These are phyloP conservation scores for Hygrocybe punicea DNA, from an alignment of 768 basidiomycete genomes.

Conservation along the genomic window DNA sequence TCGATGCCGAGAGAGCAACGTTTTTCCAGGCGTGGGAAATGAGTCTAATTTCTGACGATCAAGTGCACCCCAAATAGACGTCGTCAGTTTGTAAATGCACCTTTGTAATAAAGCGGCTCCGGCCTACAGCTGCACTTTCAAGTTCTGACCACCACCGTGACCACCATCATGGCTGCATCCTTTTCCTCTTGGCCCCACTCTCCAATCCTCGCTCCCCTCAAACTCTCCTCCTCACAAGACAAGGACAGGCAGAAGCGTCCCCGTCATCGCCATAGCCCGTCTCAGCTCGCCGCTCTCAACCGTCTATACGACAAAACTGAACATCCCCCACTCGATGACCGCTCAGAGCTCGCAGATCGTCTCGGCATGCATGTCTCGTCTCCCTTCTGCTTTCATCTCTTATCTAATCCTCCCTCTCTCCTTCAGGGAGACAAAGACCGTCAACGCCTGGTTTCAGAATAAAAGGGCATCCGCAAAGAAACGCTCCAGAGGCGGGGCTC, in stretches of 20 bases:
- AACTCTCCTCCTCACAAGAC: neutral
- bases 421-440: constrained; percentile 75
- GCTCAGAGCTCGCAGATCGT: constrained; percentile 63
- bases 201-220: constrained; percentile 6
- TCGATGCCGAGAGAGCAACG: neutral
- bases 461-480: constrained; percentile 83
- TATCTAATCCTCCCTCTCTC: constrained; percentile 11
- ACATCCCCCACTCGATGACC: constrained; percentile 67
- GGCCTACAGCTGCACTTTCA: neutral
- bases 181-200: constrained; percentile 12
- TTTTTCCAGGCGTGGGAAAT: neutral
- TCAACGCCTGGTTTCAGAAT: constrained; percentile 86
- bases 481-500: constrained; percentile 39
- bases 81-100: neutral
- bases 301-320: constrained; percentile 73
- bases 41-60: constrained; percentile 1
- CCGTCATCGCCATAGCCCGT: constrained; percentile 69
- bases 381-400: constrained; percentile 9
- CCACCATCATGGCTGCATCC: constrained; percentile 1
- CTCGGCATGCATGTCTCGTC: constrained; percentile 66
- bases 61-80: neutral
- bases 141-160: neutral
- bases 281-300: constrained; percentile 73
- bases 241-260: constrained; percentile 63
- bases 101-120: constrained; percentile 1